Conservation (phyloP, 2,329 filamentous ascomycete genomes). For the Fusarium sp. region DNA sequence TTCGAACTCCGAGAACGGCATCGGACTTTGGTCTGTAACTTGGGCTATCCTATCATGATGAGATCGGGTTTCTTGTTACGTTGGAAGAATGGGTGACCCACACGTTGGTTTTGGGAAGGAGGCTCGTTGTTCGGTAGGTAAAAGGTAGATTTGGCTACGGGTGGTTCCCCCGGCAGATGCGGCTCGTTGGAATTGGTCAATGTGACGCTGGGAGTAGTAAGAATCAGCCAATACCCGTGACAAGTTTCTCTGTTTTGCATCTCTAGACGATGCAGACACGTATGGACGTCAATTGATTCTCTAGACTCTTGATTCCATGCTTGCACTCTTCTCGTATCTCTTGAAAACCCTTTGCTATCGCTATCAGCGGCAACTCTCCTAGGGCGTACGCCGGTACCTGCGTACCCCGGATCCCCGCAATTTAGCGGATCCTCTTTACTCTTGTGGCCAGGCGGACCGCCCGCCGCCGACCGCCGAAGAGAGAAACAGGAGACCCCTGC, state of each 20-base stretch:
- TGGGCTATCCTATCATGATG: not conserved
- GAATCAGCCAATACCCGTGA: not conserved
- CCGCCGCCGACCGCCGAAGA: constrained; percentile 14
- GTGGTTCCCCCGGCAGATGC: constrained; percentile 1
- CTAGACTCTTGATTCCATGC: not conserved
- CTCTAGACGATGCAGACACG: not conserved
- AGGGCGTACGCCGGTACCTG: constrained; percentile 22
- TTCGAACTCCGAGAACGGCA: constrained; percentile 20
- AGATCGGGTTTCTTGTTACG: not conserved
- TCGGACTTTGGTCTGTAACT: constrained; percentile 22
- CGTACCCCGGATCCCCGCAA: constrained; percentile 39
- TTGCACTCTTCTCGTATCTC: not conserved
- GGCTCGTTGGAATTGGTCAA: not conserved
- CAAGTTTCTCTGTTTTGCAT: not conserved
- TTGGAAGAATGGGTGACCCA: not conserved
- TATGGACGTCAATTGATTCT: not conserved
- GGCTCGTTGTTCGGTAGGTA: not conserved
- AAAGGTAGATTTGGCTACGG: not conserved
- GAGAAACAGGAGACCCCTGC: constrained; percentile 10
- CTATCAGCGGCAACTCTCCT: constrained; percentile 11
- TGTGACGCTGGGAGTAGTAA: not conserved
- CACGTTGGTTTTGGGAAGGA: not conserved
- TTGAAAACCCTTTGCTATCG: not conserved
- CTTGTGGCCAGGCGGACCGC: not conserved
- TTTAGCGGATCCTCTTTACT: constrained; percentile 7